These are phyloP conservation scores for Bothriochloa decipiens DNA, from an alignment of 176 grass and related monocot species.

Conservation along the genomic window DNA sequence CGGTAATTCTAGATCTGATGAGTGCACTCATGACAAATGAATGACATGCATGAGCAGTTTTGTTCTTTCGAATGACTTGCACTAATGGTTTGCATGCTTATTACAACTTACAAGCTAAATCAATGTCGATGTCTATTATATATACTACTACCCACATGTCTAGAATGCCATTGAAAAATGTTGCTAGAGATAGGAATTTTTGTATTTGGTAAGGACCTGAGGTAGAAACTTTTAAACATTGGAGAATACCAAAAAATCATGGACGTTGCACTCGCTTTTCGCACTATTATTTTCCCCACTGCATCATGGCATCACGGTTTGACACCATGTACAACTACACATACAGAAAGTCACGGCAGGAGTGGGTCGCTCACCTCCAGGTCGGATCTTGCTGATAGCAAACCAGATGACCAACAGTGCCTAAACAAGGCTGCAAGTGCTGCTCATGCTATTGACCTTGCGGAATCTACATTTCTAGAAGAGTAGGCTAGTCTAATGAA, in stretches of 20 bases:
- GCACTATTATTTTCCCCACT: conserved; percentile 71
- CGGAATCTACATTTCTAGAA: conserved; percentile 71
- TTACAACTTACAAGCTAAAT: too few species aligned
- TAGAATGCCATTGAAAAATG: too few species aligned
- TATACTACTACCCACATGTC: too few species aligned
- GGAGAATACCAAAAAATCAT: conserved; percentile 14
- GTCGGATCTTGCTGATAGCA: conserved; percentile 70
- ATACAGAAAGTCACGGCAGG: conserved; percentile 42
- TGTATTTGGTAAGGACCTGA: too few species aligned
- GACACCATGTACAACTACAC: conserved; percentile 70
- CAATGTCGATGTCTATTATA: too few species aligned
- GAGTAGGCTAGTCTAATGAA: conserved; percentile 4
- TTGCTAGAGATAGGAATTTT: too few species aligned
- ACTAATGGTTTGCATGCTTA: too few species aligned
- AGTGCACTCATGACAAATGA: too few species aligned
- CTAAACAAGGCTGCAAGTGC: conserved; percentile 74
- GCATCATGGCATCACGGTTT: conserved; percentile 48
- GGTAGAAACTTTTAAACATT: too few species aligned
- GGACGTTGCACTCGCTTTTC: conserved; percentile 78
- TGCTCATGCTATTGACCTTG: conserved; percentile 77
- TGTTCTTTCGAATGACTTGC: too few species aligned
- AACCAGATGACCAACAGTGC: conserved; percentile 75
- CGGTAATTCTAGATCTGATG: too few species aligned
- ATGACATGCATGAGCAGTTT: too few species aligned
- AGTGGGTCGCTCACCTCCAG: conserved; percentile 87